Conservation (phyloP, 2,329 filamentous ascomycete species). For the Aspergillus clavatus region DNA sequence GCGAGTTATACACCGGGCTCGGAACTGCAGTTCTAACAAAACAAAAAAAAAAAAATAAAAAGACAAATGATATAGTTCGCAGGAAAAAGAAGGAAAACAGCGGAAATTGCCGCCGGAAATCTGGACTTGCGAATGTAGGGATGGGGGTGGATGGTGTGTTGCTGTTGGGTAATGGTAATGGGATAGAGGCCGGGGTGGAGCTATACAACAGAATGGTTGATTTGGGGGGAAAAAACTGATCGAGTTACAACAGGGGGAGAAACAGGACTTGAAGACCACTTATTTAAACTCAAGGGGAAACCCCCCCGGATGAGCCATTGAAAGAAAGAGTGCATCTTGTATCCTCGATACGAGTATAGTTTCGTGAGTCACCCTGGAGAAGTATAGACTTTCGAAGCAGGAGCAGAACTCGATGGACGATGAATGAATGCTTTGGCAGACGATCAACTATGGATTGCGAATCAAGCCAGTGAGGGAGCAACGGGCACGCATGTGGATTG, state of each 20-base stretch:
- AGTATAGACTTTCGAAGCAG: too few relatives aligned
- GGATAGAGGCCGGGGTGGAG: constrained; percentile 8
- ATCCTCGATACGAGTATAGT: too few relatives aligned
- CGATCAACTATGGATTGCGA: background rate
- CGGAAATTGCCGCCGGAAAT: background rate
- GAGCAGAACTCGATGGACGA: too few relatives aligned
- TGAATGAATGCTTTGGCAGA: too few relatives aligned
- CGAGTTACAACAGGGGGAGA: background rate
- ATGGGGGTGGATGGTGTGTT: constrained; percentile 12
- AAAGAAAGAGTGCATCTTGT: too few relatives aligned
- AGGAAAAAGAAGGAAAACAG: background rate
- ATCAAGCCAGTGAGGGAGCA: too few relatives aligned
- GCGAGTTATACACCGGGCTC: background rate
- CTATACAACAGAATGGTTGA: background rate
- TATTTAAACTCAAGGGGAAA: too few relatives aligned
- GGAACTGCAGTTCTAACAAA: background rate
- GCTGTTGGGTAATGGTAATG: constrained; percentile 13
- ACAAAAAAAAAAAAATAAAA: too few relatives aligned
- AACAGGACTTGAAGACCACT: too few relatives aligned
- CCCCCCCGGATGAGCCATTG: too few relatives aligned
- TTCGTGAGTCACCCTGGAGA: too few relatives aligned
- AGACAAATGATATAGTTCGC: background rate
- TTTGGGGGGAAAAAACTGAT: background rate
- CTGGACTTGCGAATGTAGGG: constrained; percentile 11
- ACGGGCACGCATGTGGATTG: too few relatives aligned